Evolutionary conservation across 2,329 filamentous ascomycete genomes (phyloP), one percentile per base, ranked within the genome.

Genomic region (Aspergillus udagawae): DNA sequence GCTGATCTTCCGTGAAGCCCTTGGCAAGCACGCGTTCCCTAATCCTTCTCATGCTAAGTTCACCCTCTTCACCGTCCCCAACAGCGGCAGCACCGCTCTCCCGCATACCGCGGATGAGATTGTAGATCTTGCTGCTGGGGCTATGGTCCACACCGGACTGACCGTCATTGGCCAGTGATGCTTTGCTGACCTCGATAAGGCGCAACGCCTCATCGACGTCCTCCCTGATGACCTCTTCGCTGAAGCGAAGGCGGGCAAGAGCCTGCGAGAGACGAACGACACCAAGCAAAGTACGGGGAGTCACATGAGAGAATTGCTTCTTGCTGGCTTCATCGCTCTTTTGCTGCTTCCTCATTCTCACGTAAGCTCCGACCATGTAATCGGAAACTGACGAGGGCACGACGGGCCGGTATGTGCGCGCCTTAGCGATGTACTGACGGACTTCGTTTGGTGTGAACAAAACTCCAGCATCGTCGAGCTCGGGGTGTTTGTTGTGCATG

Each of bases 321-420:
- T 93, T 93, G 70, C 86, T 87, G 73, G 88, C 90, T 78, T 97
- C 94, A 61, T 96, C 92, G 57, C 89, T 87, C 74, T 93, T 92
- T 75, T 97, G 92, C 70, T 92, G 86, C 68, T 96, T 91, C 53
- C 94, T 89, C 82, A 99, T 88, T 60, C 91, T 89, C 32, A 99
- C 94, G 71, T 99, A 99, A 0, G 93, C 95, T 72, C 93, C 94
- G 54, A 96, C 90, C 81, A 99, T 91, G 79, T 99, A 99, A 72
- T 99, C 94, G 0, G 91, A 92, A 3, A 97, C 91, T 6, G 83
- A 82, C 68, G 88, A 89, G 1, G 93, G 91, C 4, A 99, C 90
- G 0, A 87, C 86, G 7, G 94, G 94, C 12, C 93, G 87, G 83
- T 87, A 97, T 17, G 89, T 91, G 53, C 94, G 88, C 1, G 94